These are phyloP conservation scores for Trypanosoma conorhini DNA, from an alignment of 208 protist genomes.

Conservation along the genomic window DNA sequence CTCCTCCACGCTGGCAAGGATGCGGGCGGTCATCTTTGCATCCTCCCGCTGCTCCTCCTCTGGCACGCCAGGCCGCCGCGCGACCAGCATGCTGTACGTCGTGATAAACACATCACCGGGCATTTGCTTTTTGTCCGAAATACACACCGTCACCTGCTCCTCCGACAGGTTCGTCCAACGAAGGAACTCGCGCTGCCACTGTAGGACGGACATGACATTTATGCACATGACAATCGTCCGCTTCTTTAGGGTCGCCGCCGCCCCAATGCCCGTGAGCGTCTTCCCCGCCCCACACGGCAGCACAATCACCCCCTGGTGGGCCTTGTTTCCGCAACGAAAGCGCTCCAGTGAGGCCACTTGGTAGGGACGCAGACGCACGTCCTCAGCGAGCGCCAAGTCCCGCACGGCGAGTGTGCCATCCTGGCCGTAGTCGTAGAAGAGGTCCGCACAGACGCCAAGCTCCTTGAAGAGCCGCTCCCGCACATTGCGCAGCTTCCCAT, in stretches of 20 bases:
- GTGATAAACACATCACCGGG: conserved; percentile 96
- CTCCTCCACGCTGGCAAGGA: conserved; percentile 54
- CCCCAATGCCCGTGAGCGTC: conserved; percentile 99
- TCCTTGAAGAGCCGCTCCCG: conserved; percentile 69
- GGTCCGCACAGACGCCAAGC: conserved; percentile 80
- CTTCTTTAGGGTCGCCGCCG: conserved; percentile 94
- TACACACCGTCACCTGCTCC: conserved; percentile 81
- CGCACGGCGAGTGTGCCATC: conserved; percentile 64
- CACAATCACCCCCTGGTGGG: conserved; percentile 97
- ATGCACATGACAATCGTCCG: conserved; percentile 95
- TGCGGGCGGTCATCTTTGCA: conserved; percentile 38
- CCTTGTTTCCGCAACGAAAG: conserved; percentile 78
- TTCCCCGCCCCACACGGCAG: conserved; percentile 99
- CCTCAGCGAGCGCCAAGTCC: conserved; percentile 49
- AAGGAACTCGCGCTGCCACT: conserved; percentile 96
- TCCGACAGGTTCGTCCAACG: conserved; percentile 88
- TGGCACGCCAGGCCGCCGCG: conserved; percentile 62
- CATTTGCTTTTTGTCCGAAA: conserved; percentile 72
- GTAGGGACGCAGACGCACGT: conserved; percentile 82
- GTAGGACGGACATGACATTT: conserved; percentile 95
- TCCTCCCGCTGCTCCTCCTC: conserved; percentile 64
- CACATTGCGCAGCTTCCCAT: conserved; percentile 73
- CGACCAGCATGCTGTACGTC: conserved; percentile 99
- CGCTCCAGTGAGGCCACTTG: conserved; percentile 86
- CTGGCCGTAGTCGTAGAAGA: conserved; percentile 86